Evolutionary conservation across 164 flowering plant genomes (phyloP).

Genomic region (Amborella trichopoda): DNA sequence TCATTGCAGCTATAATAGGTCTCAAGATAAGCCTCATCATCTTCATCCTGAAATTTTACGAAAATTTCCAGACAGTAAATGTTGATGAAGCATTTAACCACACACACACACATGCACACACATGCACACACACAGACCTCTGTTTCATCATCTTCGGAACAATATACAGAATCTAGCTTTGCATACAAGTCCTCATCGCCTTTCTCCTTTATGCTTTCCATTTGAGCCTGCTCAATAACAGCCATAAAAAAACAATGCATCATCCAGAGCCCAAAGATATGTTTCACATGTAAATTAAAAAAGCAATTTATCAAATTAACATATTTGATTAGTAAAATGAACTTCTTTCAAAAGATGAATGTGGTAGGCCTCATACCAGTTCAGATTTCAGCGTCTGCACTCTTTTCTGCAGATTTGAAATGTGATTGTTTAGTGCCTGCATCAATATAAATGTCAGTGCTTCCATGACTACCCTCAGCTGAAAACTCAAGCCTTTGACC

Average conservation of each 20-base stretch:
- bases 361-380: constrained; percentile 40
- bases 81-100: too few relatives aligned
- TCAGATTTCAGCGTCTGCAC: constrained; percentile 57
- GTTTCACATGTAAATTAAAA: too few relatives aligned
- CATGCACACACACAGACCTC: constrained; percentile 28
- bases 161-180: constrained; percentile 54
- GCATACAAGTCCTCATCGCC: constrained; percentile 62
- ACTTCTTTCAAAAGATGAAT: neutral
- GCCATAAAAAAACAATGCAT: constrained; percentile 3
- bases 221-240: constrained; percentile 40
- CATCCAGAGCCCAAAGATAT: too few relatives aligned
- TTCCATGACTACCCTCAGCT: too few relatives aligned
- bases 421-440: constrained; percentile 80
- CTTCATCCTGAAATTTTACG: too few relatives aligned
- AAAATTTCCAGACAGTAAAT: too few relatives aligned
- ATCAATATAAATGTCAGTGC: too few relatives aligned
- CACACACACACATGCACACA: too few relatives aligned
- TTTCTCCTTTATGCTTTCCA: constrained; percentile 41
- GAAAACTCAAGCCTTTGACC: too few relatives aligned
- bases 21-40: constrained; percentile 54
- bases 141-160: constrained; percentile 51
- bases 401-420: constrained; percentile 37
- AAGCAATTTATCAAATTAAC: neutral
- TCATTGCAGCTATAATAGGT: constrained; percentile 25
- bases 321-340: neutral